Conservation (phyloP, 2,329 filamentous ascomycete species). For the Diaporthe vexans region DNA sequence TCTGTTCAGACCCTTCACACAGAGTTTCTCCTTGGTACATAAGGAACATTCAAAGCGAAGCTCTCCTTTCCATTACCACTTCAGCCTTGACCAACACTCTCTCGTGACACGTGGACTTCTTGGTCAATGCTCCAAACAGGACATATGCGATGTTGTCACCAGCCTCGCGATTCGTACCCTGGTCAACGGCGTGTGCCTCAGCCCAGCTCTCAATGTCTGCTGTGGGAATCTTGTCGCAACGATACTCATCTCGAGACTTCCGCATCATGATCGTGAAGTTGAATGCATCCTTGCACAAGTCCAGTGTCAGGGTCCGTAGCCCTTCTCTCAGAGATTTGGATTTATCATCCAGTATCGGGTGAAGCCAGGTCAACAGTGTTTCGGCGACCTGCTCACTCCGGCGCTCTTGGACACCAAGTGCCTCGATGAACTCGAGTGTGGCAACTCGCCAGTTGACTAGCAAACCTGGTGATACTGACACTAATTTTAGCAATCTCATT, state of each 20-base stretch:
- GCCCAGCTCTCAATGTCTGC: not conserved
- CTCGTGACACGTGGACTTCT: not conserved
- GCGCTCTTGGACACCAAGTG: too few relatives aligned
- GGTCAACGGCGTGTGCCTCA: not conserved
- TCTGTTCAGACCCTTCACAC: too few relatives aligned
- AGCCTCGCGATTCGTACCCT: not conserved
- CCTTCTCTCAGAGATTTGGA: not conserved
- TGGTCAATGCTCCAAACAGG: not conserved
- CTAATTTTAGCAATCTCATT: too few relatives aligned
- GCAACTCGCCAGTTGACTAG: too few relatives aligned
- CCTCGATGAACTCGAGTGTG: too few relatives aligned
- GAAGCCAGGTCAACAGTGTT: too few relatives aligned
- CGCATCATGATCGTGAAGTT: not conserved
- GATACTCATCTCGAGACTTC: not conserved
- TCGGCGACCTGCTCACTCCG: too few relatives aligned
- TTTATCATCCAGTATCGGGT: too few relatives aligned
- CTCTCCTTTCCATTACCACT: not conserved
- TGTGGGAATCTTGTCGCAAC: not conserved
- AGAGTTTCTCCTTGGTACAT: too few relatives aligned
- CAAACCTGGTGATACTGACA: too few relatives aligned
- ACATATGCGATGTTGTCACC: not conserved
- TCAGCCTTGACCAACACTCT: not conserved
- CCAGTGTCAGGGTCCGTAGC: too few relatives aligned
- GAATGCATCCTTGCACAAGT: not conserved
- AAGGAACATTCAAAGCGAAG: not conserved